Evolutionary conservation across 1,139 yeast species (phyloP).

Genomic region (Blastobotrys illinoisensis): DNA sequence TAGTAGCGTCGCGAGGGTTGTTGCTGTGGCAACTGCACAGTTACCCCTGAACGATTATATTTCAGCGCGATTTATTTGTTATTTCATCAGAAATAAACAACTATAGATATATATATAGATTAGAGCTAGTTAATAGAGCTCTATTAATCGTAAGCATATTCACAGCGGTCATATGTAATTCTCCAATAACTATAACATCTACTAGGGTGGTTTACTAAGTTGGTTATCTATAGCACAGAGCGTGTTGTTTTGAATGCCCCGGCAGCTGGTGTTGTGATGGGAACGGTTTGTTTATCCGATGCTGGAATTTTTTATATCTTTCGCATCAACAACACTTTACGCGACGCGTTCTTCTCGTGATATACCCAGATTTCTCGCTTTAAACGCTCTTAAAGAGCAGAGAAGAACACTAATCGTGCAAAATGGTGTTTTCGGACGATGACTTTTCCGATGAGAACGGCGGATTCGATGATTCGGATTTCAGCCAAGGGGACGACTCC

Average conservation of each 20-base stretch:
- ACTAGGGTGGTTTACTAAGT: too few species aligned
- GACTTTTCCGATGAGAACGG: neutral
- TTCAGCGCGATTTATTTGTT: neutral
- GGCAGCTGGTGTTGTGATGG: neutral
- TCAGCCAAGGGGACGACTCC: slow-evolving; percentile 15
- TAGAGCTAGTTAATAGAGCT: too few species aligned
- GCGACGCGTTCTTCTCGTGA: neutral
- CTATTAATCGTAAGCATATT: too few species aligned
- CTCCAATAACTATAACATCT: too few species aligned
- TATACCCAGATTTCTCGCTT: neutral
- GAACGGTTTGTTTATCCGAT: neutral
- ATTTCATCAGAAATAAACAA: neutral
- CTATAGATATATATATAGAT: too few species aligned
- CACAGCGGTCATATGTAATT: too few species aligned
- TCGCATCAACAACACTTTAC: neutral
- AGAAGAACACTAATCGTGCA: slow-evolving; percentile 3
- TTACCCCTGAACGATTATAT: neutral
- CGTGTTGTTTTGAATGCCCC: neutral
- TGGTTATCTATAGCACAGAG: too few species aligned
- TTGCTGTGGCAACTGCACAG: neutral
- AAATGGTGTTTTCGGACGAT: slow-evolving; percentile 1
- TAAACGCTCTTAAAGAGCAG: neutral
- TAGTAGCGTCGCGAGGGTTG: neutral
- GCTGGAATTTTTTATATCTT: neutral
- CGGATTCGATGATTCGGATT: slow-evolving; percentile 7